A percentile compares a stretch with the other conserved stretches of the same genome.
These are phyloP conservation scores for Phlebopus sp. DNA, from an alignment of 1,284 basidiomycete genomes.

Conservation along the genomic window DNA sequence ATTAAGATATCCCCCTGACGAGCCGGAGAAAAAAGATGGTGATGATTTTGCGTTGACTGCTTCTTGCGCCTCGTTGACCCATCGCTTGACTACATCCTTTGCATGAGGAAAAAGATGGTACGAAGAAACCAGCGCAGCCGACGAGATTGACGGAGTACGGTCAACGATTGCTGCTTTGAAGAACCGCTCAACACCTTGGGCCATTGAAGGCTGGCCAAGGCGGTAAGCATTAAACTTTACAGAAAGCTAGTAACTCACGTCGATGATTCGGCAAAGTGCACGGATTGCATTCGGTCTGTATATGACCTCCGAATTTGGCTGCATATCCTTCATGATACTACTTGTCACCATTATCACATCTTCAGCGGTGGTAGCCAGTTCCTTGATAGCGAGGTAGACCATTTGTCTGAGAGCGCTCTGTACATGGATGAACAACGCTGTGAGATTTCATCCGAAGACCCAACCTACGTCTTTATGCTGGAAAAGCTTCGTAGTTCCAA, in stretches of 20 bases:
- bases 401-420: constrained; percentile 95
- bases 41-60: constrained; percentile 89
- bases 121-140: constrained; percentile 93
- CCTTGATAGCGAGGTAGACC: constrained; percentile 99
- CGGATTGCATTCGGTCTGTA: constrained; percentile 98
- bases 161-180: constrained; percentile 99
- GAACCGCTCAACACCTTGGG: constrained; percentile 97
- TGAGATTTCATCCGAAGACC: constrained; percentile 3
- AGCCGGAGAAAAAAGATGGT: constrained; percentile 60
- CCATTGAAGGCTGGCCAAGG: constrained; percentile 80
- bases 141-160: constrained; percentile 93
- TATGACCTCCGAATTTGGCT: constrained; percentile 97
- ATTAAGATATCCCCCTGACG: constrained; percentile 64
- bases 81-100: constrained; percentile 94
- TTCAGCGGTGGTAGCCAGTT: constrained; percentile 93
- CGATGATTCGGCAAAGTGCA: constrained; percentile 94
- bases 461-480: constrained; percentile 96
- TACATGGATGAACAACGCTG: constrained; percentile 11
- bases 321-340: constrained; percentile 99
- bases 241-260: constrained; percentile 60
- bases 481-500: constrained; percentile 98
- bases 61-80: constrained; percentile 98
- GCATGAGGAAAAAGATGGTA: constrained; percentile 96
- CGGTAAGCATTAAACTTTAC: constrained; percentile 6
- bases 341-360: constrained; percentile 99